Percentiles rank a stretch among this genome's conserved stretches.
Evolutionary conservation across 2,329 filamentous ascomycete species (phyloP).

Genomic region (Coleophoma crateriformis): DNA sequence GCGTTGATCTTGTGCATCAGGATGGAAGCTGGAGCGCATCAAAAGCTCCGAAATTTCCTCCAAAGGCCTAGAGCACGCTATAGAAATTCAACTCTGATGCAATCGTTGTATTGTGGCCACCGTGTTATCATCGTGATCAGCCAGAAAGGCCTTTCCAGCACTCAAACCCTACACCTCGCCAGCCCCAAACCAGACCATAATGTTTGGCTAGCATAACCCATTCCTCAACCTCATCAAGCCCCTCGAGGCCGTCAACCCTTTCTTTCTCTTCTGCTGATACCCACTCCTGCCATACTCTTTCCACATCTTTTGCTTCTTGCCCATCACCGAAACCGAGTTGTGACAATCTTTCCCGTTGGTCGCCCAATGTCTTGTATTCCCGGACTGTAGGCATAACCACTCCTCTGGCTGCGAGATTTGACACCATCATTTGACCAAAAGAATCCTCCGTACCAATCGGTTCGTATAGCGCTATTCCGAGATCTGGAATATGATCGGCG

Average conservation of each 20-base stretch:
- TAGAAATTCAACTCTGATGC: too few relatives aligned
- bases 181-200: slow-evolving; percentile 89
- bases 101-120: too few relatives aligned
- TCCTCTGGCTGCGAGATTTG: slow-evolving; percentile 75
- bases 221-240: slow-evolving; percentile 93
- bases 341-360: slow-evolving; percentile 63
- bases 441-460: slow-evolving; percentile 78
- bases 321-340: slow-evolving; percentile 55
- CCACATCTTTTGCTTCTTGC: slow-evolving; percentile 52
- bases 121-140: too few relatives aligned
- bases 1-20: too few relatives aligned
- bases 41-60: too few relatives aligned
- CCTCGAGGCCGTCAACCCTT: slow-evolving; percentile 73
- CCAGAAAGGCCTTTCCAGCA: slow-evolving; percentile 2
- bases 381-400: slow-evolving; percentile 82
- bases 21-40: too few relatives aligned
- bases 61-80: too few relatives aligned
- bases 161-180: slow-evolving; percentile 35
- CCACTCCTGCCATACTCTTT: slow-evolving; percentile 76
- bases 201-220: slow-evolving; percentile 82
- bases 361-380: slow-evolving; percentile 59
- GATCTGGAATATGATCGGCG: slow-evolving; percentile 37
- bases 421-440: slow-evolving; percentile 88
- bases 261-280: slow-evolving; percentile 66
- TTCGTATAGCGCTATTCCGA: slow-evolving; percentile 77